These are phyloP conservation scores for Neofusicoccum cordaticola DNA, from an alignment of 2,329 filamentous ascomycete genomes.

Conservation along the genomic window DNA sequence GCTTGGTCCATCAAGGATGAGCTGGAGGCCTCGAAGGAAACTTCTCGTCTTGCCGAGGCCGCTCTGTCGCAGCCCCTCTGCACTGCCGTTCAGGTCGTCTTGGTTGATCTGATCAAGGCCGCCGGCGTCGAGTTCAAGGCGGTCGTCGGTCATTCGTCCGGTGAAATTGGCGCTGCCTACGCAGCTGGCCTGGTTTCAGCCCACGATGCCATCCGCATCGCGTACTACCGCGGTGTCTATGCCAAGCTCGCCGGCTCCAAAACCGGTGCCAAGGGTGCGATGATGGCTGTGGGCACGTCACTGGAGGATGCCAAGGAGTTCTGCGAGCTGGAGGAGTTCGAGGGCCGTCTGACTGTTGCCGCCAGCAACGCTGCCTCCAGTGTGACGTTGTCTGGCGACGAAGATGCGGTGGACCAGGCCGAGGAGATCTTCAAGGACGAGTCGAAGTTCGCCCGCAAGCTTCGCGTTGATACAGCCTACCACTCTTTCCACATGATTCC, in stretches of 20 bases:
- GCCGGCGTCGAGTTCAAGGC: slow-evolving; percentile 26
- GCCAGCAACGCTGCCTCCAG: slow-evolving; percentile 25
- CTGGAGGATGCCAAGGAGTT: not conserved
- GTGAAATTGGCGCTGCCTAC: slow-evolving; percentile 32
- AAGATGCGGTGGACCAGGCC: slow-evolving; percentile 18
- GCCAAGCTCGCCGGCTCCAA: slow-evolving; percentile 21
- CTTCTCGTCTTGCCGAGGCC: slow-evolving; percentile 21
- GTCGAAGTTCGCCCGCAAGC: slow-evolving; percentile 18
- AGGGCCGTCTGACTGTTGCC: slow-evolving; percentile 24
- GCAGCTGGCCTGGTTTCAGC: slow-evolving; percentile 22
- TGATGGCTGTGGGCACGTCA: slow-evolving; percentile 29
- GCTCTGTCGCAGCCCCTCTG: slow-evolving; percentile 26
- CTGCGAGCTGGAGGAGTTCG: slow-evolving; percentile 14
- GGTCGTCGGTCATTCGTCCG: slow-evolving; percentile 30
- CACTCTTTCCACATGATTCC: slow-evolving; percentile 22
- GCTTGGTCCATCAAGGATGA: slow-evolving; percentile 22
- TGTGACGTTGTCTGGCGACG: slow-evolving; percentile 24
- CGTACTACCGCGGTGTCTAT: slow-evolving; percentile 23
- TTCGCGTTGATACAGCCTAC: slow-evolving; percentile 22
- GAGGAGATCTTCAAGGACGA: slow-evolving; percentile 15
- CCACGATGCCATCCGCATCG: slow-evolving; percentile 25
- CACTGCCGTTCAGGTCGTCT: slow-evolving; percentile 27
- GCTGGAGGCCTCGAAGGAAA: slow-evolving; percentile 23
- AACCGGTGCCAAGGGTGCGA: slow-evolving; percentile 26
- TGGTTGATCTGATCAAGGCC: slow-evolving; percentile 25